phyloP scores from a whole-genome alignment of 176 grass and related monocot genomes.

The Eleusine indica region DNA sequence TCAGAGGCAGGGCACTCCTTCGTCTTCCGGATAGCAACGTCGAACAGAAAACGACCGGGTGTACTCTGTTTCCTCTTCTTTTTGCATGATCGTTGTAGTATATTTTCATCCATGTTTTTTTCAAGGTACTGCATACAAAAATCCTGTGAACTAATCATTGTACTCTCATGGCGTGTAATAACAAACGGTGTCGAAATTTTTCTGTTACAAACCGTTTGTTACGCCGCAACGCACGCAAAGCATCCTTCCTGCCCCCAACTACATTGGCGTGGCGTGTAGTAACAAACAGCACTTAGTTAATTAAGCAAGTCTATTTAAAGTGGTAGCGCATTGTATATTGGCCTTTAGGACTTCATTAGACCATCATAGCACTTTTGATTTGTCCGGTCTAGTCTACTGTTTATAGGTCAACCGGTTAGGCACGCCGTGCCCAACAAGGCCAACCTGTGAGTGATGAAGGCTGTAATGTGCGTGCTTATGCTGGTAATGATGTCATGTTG shows the following conservation, averaged over 20 bases:
- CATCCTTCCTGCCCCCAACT: neutral
- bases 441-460: neutral
- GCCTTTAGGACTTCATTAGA: neutral
- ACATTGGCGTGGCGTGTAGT: neutral
- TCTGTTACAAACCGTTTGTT: neutral
- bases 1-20: neutral
- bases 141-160: neutral
- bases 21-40: neutral
- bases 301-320: neutral
- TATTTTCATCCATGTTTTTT: neutral
- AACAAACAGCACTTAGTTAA: neutral
- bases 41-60: neutral
- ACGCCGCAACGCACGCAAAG: constrained; percentile 6
- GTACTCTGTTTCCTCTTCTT: neutral
- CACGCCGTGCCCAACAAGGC: neutral
- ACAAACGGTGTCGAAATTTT: too few relatives aligned
- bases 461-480: neutral
- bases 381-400: neutral
- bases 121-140: neutral
- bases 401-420: neutral
- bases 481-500: neutral
- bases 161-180: too few relatives aligned
- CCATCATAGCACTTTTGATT: neutral
- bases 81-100: neutral
- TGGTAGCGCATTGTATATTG: neutral